A percentile compares a stretch with the other conserved stretches of the same genome.
Evolutionary conservation across 139 green algal genomes (phyloP).

Genomic region (Picochlorum sp.): DNA sequence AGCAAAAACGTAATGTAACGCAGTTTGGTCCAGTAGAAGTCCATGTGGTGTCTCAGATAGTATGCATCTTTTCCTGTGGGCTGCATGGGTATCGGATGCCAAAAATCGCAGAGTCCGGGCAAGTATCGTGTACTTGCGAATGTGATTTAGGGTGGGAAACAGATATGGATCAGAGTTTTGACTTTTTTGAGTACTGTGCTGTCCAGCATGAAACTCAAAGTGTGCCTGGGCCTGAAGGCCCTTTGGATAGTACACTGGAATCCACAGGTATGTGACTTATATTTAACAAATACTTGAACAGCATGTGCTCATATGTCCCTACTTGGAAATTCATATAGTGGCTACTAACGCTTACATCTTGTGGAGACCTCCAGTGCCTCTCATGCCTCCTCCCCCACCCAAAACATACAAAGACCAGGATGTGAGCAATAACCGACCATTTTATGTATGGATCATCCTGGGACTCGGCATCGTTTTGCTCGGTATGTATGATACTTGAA

Average conservation of each 20-base stretch:
- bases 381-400: background rate
- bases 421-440: background rate
- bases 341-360: background rate
- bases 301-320: too few relatives aligned
- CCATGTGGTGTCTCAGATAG: background rate
- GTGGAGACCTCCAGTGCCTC: conserved; percentile 4
- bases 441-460: background rate
- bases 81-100: background rate
- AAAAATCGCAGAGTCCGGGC: background rate
- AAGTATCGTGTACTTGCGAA: background rate
- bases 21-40: background rate
- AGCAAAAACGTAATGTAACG: background rate
- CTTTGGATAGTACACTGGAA: too few relatives aligned
- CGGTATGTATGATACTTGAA: too few relatives aligned
- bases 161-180: background rate
- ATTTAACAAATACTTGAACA: too few relatives aligned
- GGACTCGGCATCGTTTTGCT: background rate
- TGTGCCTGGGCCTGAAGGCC: background rate
- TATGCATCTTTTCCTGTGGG: background rate
- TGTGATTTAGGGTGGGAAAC: conserved; percentile 4
- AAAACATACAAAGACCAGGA: background rate
- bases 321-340: too few relatives aligned
- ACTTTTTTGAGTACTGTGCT: background rate
- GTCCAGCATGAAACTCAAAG: background rate
- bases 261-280: too few relatives aligned